Base-by-base conservation (phyloP, 805 yeast species). In the Candida ovalis region DNA sequence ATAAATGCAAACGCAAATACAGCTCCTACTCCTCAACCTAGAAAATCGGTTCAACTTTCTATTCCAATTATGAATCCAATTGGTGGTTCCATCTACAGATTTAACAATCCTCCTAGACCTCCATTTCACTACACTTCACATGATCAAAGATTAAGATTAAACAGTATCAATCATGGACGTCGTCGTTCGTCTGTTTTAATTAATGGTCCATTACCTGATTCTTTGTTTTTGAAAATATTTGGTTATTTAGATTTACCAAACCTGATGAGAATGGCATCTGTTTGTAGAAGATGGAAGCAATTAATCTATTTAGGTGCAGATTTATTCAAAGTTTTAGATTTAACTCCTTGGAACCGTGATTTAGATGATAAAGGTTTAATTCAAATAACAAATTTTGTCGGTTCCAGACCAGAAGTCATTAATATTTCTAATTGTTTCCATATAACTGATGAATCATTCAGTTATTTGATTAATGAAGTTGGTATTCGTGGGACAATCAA, bases 401-500 rank as follows among this genome's bases (percentile, higher is more conserved):
- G 89, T 1, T 72, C 86, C 3, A 69, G 90, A 46, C 91, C 90
- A 0, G 69, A 70, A 50, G 49, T 62, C 15, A 79, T 86, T 40
- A 77, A 85, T 57, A 74, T 86, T 17, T 81, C 89, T 21, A 82
- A 82, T 61, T 86, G 94, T 60, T 86, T 81, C 68, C 91, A 86
- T 61, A 72, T 86, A 7, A 84, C 91, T 0, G 91, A 86, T 62
- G 83, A 76, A 51, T 89, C 91, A 0, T 86, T 86, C 62, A 76
- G 82, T 40, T 81, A 81, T 58, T 70, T 86, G 72, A 80, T 86
- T 19, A 84, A 81, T 56, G 87, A 84, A 55, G 74, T 84, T 46
- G 90, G 90, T 1, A 80, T 83, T 55, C 61, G 80, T 36, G 89
- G 89, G 3, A 71, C 73, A 28, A 75, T 86, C 40, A 70, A 71